Evolutionary conservation across 345 rosid genomes (phyloP).

Genomic region (Turnera subulata): DNA sequence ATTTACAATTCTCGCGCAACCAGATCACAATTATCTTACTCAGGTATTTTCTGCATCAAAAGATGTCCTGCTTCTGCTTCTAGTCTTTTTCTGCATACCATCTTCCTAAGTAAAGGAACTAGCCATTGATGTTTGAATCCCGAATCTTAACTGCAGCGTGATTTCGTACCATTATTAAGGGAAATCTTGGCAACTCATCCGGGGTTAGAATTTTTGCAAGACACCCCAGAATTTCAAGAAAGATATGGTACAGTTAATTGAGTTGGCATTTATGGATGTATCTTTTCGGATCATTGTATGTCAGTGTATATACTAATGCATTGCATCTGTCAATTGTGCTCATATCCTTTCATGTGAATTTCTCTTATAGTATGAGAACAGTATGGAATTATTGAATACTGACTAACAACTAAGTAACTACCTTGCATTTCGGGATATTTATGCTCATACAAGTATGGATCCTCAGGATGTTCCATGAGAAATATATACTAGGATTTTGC

Average conservation of each 20-base stretch:
- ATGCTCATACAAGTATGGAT: neutral
- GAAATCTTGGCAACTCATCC: slow-evolving; percentile 82
- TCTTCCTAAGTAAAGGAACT: no score
- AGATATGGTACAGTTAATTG: slow-evolving; percentile 76
- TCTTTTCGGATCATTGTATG: no score
- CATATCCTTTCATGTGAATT: neutral
- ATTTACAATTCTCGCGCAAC: slow-evolving; percentile 66
- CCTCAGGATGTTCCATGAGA: no score
- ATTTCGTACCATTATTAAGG: slow-evolving; percentile 74
- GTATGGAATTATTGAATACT: no score
- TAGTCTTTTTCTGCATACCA: no score
- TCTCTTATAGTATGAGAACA: neutral
- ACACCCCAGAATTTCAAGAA: slow-evolving; percentile 84
- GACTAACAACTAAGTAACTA: no score
- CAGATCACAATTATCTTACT: slow-evolving; percentile 53
- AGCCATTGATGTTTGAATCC: no score
- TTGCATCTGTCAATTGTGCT: neutral
- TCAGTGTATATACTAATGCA: no score
- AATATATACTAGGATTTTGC: no score
- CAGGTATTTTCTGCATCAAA: slow-evolving; percentile 41
- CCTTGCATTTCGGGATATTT: no score
- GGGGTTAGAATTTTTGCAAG: slow-evolving; percentile 71
- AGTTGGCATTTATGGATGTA: no score
- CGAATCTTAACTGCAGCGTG: slow-evolving; percentile 48
- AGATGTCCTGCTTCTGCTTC: no score